Conservation (phyloP, 106 monocot species). For the Dendrobium officinale region DNA sequence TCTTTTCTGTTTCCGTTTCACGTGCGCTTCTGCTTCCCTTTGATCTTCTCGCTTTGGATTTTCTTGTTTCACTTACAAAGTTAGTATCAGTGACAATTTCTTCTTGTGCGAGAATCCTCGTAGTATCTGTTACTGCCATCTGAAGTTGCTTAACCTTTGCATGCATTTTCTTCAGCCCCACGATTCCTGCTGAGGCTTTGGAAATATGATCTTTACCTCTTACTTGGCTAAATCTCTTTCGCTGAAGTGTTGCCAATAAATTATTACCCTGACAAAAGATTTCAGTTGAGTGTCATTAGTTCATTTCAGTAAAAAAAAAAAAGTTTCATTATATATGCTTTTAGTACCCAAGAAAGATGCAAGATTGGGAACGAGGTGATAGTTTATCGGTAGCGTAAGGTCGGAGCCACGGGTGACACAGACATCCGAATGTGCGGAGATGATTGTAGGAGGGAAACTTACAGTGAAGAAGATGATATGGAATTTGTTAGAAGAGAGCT, state of each 20-base stretch:
- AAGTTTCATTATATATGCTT: not conserved
- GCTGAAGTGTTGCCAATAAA: slow-evolving; percentile 3
- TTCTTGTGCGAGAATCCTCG: slow-evolving; percentile 10
- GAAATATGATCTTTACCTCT: slow-evolving; percentile 1
- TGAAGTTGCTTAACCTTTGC: slow-evolving; percentile 36
- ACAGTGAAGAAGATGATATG: no score
- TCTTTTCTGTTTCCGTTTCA: slow-evolving; percentile 6
- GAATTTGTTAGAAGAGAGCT: no score
- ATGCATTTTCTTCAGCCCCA: slow-evolving; percentile 30
- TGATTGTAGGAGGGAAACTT: no score
- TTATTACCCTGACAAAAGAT: slow-evolving; percentile 15
- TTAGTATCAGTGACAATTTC: not conserved
- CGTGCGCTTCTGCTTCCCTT: not conserved
- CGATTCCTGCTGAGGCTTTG: slow-evolving; percentile 11
- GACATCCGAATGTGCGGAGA: no score
- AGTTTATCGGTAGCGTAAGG: no score
- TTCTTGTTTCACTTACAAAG: slow-evolving; percentile 3
- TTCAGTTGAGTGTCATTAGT: not conserved
- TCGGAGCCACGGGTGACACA: no score
- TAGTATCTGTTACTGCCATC: slow-evolving; percentile 17
- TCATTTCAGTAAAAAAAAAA: not conserved
- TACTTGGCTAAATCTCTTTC: slow-evolving; percentile 7
- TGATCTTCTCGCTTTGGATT: slow-evolving; percentile 17
- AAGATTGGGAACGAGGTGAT: no score
- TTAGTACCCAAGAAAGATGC: not conserved